Evolutionary conservation across 2,329 filamentous ascomycete species (phyloP).

Genomic region (Pestalotiopsis sp.): DNA sequence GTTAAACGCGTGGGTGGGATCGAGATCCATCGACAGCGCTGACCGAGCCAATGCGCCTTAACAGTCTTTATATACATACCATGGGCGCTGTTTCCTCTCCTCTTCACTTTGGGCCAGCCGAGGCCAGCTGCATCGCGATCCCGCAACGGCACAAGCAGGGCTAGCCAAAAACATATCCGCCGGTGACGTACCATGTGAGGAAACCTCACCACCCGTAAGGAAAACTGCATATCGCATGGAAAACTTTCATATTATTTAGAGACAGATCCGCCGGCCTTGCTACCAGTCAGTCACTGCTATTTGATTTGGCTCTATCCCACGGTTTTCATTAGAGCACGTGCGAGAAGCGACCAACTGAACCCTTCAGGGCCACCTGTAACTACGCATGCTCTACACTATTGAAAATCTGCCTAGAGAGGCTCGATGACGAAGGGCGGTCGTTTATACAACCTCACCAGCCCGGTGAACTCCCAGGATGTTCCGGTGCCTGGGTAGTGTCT

Average conservation of each 20-base stretch:
- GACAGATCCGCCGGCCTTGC: background rate
- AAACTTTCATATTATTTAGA: background rate
- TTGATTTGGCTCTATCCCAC: background rate
- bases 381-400: background rate
- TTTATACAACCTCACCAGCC: background rate
- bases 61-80: background rate
- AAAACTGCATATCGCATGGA: background rate
- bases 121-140: slow-evolving; percentile 2
- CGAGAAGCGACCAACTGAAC: background rate
- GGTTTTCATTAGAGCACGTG: background rate
- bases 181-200: background rate
- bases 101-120: background rate
- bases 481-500: background rate
- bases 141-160: background rate
- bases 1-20: background rate
- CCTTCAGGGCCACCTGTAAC: background rate
- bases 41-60: background rate
- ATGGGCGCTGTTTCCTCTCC: background rate
- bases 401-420: background rate
- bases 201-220: background rate
- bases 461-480: background rate
- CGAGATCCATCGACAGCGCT: background rate
- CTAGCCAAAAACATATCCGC: background rate
- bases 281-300: background rate
- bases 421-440: background rate